Base-by-base conservation (phyloP, 305 asterid species). In the Fraxinus dipetala region DNA sequence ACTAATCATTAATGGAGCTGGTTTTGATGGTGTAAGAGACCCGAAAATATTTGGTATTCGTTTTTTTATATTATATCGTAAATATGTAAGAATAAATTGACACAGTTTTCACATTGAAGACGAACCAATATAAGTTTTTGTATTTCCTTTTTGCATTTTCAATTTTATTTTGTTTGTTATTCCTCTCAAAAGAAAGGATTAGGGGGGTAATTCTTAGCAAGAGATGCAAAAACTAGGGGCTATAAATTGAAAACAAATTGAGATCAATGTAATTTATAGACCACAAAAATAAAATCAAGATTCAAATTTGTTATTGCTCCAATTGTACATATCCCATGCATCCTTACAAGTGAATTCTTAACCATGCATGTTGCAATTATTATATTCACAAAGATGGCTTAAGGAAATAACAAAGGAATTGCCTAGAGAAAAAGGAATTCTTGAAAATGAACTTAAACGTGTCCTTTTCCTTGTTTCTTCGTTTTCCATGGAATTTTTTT, bases 401-500 rank as follows among this genome's bases (percentile, higher is more conserved):
- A 81, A 81, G 79, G 87, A 82, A 80, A 78, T 65, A 79, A 61
- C 83, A 82, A 84, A 35, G 79, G 81, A 79, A 85, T 74, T 48
- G 77, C 87, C 36, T 26, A 2, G 18, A 67, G 74, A 24, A 67
- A 65, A 65, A 6, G 7, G 35, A 7, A 65, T 2, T 78, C 83
- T 84, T 84, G 91, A 84, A 81, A 87, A 78, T 74, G 85, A 83
- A 77, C 48, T 85, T 30, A 22, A 5, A 76, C 26, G 7, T 61
- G 78, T 86, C 82, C 48, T 51, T 76, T 80, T 83, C 89, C 72
- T 82, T n/a, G 38, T 40, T 85, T 80, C 75, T 81, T 85, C 78
- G 70, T 54, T 67, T 77, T 72, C 56, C 56, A 80, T 85, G 83
- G 86, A 85, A 82, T 80, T 84, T 84, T 22, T 36, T 65, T 56